phyloP scores from a whole-genome alignment of 768 basidiomycete genomes.

The Mycena belliarum region DNA sequence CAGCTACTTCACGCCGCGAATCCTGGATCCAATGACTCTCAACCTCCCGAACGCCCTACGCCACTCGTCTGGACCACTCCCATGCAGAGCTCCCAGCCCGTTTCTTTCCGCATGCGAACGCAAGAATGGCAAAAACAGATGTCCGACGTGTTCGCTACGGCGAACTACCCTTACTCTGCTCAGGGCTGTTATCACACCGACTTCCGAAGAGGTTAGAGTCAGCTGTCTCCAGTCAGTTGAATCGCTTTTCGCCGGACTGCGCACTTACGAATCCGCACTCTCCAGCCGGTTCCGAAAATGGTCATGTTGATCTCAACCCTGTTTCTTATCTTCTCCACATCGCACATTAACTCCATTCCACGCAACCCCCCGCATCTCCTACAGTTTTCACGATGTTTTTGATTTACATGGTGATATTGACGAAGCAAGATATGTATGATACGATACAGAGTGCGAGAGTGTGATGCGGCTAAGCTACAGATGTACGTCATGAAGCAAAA shows the following conservation, averaged over 20 bases:
- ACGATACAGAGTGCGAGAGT: constrained; percentile 16
- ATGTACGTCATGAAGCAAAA: constrained; percentile 5
- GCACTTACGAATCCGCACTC: not conserved
- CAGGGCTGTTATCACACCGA: not conserved
- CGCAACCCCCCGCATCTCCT: not conserved
- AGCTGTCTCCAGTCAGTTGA: no score
- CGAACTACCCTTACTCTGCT: not conserved
- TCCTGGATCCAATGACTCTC: not conserved
- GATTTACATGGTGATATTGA: not conserved
- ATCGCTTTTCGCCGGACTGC: no score
- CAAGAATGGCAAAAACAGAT: not conserved
- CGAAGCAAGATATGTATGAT: constrained; percentile 13
- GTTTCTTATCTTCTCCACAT: constrained; percentile 12
- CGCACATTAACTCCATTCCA: constrained; percentile 3
- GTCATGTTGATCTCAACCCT: not conserved
- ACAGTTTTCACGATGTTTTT: not conserved
- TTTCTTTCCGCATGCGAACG: not conserved
- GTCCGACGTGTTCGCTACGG: not conserved
- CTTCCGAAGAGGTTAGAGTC: no score
- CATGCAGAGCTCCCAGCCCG: not conserved
- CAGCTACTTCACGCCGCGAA: not conserved
- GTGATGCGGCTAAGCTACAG: constrained; percentile 20
- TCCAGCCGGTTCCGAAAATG: not conserved
- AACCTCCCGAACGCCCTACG: not conserved
- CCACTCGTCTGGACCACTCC: constrained; percentile 15